Evolutionary conservation across 164 flowering plant genomes (phyloP), one percentile per base, ranked within the genome.

Genomic region (Vitis rupestris): DNA sequence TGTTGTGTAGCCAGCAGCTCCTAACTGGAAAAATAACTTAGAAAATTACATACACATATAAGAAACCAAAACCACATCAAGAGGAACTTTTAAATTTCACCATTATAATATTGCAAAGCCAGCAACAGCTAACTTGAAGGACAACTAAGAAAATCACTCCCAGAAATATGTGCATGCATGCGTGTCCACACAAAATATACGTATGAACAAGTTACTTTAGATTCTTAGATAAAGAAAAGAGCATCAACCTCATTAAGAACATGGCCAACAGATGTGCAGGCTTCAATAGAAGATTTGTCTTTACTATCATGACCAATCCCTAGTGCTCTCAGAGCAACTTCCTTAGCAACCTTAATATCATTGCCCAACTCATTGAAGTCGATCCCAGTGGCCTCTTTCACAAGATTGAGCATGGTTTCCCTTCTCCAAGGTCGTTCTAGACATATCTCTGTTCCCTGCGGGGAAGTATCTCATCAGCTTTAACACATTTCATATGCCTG

Each of bases 371-470:
- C 83, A 61, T 5, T 82, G 67, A 92, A 92, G 81, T 93, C 90
- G 64, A 95, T 79, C 56, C 92, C 92, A 29, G 94, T 85, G 69
- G 85, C 88, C 82, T 95, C 96, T 84, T 89, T 86, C 27, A 95
- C 99, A 79, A 95, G 98, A 85, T 93, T 90, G 74, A 91, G 98
- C 98, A 93, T 95, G 57, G 94, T 90, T 84, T 91, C 98, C 75
- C 97, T 91, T 85, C 91, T 92, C 98, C 98, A 95, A 59, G 99
- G 99, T 47, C 90, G 75, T 72, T 93, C 92, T 54, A 95, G 81
- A 79, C 83, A 75, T 70, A 95, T 90, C 75, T 91, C 91, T 8
- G 71, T 64, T 55, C 98, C 99, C 99, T 93, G 82, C 66, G 82
- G 52, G 49, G 48, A 55, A 59, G 29, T n/a, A 72, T 69, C 59